Conservation (phyloP, 2,329 filamentous ascomycete species). For the Pyricularia sp. region DNA sequence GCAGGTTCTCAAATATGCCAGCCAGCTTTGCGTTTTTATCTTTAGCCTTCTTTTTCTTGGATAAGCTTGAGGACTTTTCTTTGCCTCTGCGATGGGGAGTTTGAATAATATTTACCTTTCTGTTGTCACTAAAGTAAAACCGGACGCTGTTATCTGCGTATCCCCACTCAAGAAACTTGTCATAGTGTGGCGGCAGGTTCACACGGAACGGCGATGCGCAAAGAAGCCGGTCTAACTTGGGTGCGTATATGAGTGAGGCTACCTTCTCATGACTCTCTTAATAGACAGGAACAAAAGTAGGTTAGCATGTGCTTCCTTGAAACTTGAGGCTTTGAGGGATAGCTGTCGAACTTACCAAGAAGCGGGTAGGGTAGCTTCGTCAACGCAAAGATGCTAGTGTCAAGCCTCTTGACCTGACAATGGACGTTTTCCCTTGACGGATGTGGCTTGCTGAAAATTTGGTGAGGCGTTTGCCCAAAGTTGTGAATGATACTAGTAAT, state of each 20-base stretch:
- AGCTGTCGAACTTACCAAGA: conserved; percentile 34
- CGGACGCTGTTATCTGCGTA: conserved; percentile 87
- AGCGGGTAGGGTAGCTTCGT: conserved; percentile 68
- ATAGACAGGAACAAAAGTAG: conserved; percentile 4
- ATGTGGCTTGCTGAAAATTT: conserved; percentile 78
- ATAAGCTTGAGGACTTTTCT: neutral
- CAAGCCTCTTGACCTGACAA: conserved; percentile 55
- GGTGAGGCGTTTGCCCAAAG: conserved; percentile 93
- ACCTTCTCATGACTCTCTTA: conserved; percentile 63
- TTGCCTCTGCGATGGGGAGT: neutral
- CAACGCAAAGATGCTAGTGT: conserved; percentile 63
- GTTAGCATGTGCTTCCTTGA: neutral
- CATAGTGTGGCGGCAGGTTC: conserved; percentile 74
- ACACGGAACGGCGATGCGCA: conserved; percentile 74
- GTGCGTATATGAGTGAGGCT: conserved; percentile 61
- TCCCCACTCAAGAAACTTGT: conserved; percentile 92
- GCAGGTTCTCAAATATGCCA: conserved; percentile 85
- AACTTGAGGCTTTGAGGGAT: neutral
- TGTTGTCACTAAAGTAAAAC: conserved; percentile 75
- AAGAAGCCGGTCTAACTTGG: conserved; percentile 69
- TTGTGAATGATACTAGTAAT: conserved; percentile 97
- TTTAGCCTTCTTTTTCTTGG: conserved; percentile 14
- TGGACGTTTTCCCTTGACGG: conserved; percentile 57
- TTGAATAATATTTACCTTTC: conserved; percentile 39
- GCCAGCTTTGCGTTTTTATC: conserved; percentile 34